These are phyloP conservation scores for Ophiosphaerella herpotricha DNA, from an alignment of 2,329 filamentous ascomycete species.

Conservation along the genomic window DNA sequence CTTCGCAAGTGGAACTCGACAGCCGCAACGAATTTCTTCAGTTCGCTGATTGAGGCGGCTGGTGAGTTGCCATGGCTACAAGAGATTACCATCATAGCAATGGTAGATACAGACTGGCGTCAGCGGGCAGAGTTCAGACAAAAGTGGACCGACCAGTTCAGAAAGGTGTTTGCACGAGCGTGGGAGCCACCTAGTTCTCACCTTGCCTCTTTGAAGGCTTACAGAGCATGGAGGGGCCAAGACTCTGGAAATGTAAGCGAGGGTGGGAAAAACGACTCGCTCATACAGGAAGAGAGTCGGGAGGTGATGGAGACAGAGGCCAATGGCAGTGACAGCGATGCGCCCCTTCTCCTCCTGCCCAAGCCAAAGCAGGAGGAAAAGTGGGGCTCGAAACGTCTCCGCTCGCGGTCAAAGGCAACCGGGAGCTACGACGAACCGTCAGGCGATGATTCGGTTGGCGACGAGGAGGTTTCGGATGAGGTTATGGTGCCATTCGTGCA, in stretches of 20 bases:
- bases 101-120: constrained; percentile 79
- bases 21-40: constrained; percentile 76
- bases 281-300: constrained; percentile 16
- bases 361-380: constrained; percentile 26
- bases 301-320: constrained; percentile 4
- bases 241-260: not conserved
- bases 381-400: constrained; percentile 38
- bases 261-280: constrained; percentile 23
- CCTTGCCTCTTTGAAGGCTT: constrained; percentile 51
- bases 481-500: constrained; percentile 57
- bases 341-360: constrained; percentile 23
- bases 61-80: constrained; percentile 69
- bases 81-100: constrained; percentile 68
- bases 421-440: constrained; percentile 38
- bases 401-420: constrained; percentile 30
- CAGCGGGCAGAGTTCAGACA: constrained; percentile 79
- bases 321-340: constrained; percentile 33
- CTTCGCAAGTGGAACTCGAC: constrained; percentile 74
- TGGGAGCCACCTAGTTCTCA: constrained; percentile 50
- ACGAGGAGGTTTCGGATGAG: constrained; percentile 15
- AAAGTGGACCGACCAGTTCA: constrained; percentile 74
- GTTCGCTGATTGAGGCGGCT: constrained; percentile 75
- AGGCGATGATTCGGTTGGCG: constrained; percentile 30
- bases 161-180: constrained; percentile 66
- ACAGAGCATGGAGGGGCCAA: constrained; percentile 45